phyloP scores from a whole-genome alignment of 108 stramenopile genomes.

The Pseudonitzschia delicatissima region DNA sequence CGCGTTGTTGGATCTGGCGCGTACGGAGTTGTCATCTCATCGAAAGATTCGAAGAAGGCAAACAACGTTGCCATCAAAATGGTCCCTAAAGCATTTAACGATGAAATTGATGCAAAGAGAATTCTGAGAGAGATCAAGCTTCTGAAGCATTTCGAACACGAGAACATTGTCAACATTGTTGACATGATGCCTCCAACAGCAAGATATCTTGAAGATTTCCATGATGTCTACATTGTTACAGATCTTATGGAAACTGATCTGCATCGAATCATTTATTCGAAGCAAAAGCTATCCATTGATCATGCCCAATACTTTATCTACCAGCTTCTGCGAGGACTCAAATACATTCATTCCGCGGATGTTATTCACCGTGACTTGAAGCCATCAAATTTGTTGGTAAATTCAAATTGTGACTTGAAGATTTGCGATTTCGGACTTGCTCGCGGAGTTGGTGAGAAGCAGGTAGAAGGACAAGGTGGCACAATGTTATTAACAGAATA shows the following conservation, averaged over 20 bases:
- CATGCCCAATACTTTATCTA: conserved; percentile 98
- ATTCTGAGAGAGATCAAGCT: conserved; percentile 98
- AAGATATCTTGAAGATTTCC: conserved; percentile 86
- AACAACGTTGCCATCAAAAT: conserved; percentile 98
- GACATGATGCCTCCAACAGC: conserved; percentile 89
- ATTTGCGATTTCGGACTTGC: conserved; percentile 99
- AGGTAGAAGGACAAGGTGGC: conserved; percentile 42
- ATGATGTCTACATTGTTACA: conserved; percentile 96
- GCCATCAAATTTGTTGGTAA: conserved; percentile 97
- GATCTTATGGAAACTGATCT: conserved; percentile 99
- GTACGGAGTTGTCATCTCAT: conserved; percentile 97
- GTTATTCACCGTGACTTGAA: conserved; percentile 98
- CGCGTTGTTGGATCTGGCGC: conserved; percentile 93
- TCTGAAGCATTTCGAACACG: conserved; percentile 87
- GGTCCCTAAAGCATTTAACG: conserved; percentile 94
- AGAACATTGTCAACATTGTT: conserved; percentile 86
- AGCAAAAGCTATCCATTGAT: conserved; percentile 93
- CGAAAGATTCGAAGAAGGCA: conserved; percentile 58
- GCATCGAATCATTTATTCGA: conserved; percentile 98
- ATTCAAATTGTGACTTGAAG: conserved; percentile 98
- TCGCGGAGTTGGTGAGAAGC: conserved; percentile 72
- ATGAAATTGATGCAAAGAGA: conserved; percentile 99
- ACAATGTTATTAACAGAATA: conserved; percentile 89
- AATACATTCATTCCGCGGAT: conserved; percentile 99
- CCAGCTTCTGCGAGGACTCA: conserved; percentile 94